These are phyloP conservation scores for Diplodia intermedia DNA, from an alignment of 2,329 filamentous ascomycete genomes.

Conservation along the genomic window DNA sequence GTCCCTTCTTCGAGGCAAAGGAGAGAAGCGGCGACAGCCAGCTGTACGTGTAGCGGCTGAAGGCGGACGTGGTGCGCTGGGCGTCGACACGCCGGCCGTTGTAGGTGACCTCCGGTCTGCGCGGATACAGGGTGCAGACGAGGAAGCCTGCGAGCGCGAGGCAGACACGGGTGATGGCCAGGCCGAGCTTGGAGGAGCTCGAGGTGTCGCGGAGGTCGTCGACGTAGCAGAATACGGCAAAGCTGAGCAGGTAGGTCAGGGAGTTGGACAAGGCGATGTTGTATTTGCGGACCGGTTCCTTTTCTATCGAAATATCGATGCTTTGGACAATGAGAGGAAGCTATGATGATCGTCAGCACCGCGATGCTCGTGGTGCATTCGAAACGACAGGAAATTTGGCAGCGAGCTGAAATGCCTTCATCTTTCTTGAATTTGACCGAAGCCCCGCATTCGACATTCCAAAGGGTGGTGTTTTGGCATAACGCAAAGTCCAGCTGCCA, in stretches of 20 bases:
- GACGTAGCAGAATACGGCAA: slow-evolving; percentile 22
- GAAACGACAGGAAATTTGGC: background rate
- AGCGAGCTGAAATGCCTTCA: background rate
- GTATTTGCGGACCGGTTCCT: slow-evolving; percentile 31
- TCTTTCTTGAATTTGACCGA: background rate
- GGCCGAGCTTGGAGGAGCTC: slow-evolving; percentile 8
- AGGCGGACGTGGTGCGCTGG: slow-evolving; percentile 66
- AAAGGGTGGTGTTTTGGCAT: background rate
- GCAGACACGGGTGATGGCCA: slow-evolving; percentile 17
- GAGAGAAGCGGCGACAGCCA: slow-evolving; percentile 67
- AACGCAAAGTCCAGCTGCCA: background rate
- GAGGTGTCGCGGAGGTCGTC: slow-evolving; percentile 21
- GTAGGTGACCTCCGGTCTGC: slow-evolving; percentile 20
- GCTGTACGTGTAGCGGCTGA: slow-evolving; percentile 68
- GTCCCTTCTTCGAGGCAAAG: slow-evolving; percentile 22
- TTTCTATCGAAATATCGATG: slow-evolving; percentile 29
- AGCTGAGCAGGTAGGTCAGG: slow-evolving; percentile 19
- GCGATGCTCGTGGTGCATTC: slow-evolving; percentile 17
- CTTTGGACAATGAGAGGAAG: slow-evolving; percentile 27
- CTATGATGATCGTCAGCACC: slow-evolving; percentile 25
- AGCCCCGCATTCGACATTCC: background rate
- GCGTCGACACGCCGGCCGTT: slow-evolving; percentile 60
- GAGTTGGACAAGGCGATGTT: slow-evolving; percentile 29
- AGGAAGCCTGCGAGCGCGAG: slow-evolving; percentile 26
- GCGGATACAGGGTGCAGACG: slow-evolving; percentile 20